phyloP scores from a whole-genome alignment of 768 basidiomycete species.

The Leccinum disarticulatum region DNA sequence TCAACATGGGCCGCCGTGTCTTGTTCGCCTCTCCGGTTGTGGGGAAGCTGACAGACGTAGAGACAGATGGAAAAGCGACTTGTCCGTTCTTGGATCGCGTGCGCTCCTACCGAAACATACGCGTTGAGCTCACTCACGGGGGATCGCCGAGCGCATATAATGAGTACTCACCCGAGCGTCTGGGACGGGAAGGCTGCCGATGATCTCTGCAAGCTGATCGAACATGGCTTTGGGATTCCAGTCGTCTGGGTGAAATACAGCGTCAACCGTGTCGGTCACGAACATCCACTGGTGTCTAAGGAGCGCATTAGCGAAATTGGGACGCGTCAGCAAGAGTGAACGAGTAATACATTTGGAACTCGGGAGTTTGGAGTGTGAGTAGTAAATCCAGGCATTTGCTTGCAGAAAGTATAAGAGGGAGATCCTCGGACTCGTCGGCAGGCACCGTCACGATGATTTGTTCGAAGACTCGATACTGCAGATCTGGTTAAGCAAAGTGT shows the following conservation, averaged over 20 bases:
- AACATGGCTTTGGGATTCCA: conserved; percentile 87
- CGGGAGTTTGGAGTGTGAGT: conserved; percentile 91
- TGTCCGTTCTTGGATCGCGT: conserved; percentile 23
- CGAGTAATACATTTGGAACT: conserved; percentile 85
- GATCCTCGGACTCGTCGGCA: conserved; percentile 79
- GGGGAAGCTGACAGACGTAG: conserved; percentile 24
- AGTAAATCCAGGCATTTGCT: conserved; percentile 93
- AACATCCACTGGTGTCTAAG: conserved; percentile 96
- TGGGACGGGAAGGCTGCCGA: conserved; percentile 60
- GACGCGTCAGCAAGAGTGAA: background rate
- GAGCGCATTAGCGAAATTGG: conserved; percentile 7
- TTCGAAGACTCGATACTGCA: conserved; percentile 87
- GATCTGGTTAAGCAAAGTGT: background rate
- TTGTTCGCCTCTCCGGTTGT: conserved; percentile 40
- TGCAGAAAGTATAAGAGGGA: conserved; percentile 81
- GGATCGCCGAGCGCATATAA: background rate
- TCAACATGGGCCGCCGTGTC: conserved; percentile 76
- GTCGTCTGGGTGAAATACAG: conserved; percentile 81
- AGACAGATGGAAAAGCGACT: conserved; percentile 21
- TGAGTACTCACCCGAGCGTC: conserved; percentile 29
- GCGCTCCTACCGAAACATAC: conserved; percentile 24
- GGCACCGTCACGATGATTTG: conserved; percentile 70
- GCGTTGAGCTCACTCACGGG: background rate
- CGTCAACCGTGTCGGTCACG: conserved; percentile 95
- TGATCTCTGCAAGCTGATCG: conserved; percentile 85